Evolutionary conservation across 345 rosid species (phyloP).

Genomic region (Ceriops decandra): DNA sequence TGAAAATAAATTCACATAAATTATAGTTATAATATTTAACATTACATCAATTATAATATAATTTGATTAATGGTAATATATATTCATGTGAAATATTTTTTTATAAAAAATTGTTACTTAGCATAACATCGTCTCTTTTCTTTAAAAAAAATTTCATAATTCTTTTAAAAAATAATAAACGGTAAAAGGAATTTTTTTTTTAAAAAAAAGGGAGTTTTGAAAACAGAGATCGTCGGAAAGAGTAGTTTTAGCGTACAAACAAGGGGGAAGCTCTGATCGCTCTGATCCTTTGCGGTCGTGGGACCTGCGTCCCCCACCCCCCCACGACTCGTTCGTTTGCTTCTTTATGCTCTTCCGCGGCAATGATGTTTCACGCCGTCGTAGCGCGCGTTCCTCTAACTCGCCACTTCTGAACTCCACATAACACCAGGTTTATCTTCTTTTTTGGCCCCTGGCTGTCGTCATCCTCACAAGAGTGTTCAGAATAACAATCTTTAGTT

Average conservation of each 20-base stretch:
- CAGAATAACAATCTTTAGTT: too few relatives aligned
- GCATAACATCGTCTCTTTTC: too few relatives aligned
- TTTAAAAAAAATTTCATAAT: too few relatives aligned
- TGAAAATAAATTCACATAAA: too few relatives aligned
- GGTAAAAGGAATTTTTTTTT: neutral
- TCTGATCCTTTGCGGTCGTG: neutral
- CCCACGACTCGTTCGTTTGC: neutral
- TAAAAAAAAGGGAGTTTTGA: neutral
- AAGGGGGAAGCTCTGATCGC: constrained; percentile 18
- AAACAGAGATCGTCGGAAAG: neutral
- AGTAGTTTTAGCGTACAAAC: constrained; percentile 38
- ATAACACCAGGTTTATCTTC: too few relatives aligned
- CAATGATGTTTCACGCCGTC: neutral
- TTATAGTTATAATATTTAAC: too few relatives aligned
- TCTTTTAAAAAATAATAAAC: too few relatives aligned
- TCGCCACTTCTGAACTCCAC: neutral
- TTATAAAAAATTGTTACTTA: too few relatives aligned
- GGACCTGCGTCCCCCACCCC: neutral
- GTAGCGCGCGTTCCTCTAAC: neutral
- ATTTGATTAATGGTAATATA: too few relatives aligned
- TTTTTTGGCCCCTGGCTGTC: neutral
- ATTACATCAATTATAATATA: too few relatives aligned
- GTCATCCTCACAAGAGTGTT: too few relatives aligned
- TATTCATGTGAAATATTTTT: too few relatives aligned
- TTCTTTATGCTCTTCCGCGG: neutral